Evolutionary conservation across 345 rosid species (phyloP).

Genomic region (Limnanthes douglasii): DNA sequence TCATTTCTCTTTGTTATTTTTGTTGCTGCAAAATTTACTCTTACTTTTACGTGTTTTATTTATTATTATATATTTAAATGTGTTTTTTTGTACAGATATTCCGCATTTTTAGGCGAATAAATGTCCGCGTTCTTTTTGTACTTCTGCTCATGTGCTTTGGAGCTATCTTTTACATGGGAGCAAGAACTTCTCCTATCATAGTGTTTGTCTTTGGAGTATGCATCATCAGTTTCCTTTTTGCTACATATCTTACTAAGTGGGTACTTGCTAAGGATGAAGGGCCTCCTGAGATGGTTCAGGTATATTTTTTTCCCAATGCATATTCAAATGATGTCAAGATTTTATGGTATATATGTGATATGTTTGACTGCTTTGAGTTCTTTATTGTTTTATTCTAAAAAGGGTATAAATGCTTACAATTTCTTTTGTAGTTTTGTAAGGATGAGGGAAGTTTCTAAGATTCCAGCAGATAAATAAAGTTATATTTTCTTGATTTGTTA

Average conservation of each 20-base stretch:
- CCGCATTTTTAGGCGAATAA: slow-evolving; percentile 62
- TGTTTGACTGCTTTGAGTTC: too few species aligned
- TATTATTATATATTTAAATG: background rate
- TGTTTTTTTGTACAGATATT: slow-evolving; percentile 43
- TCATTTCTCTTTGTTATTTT: background rate
- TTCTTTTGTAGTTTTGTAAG: too few species aligned
- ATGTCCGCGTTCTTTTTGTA: slow-evolving; percentile 62
- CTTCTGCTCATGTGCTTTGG: slow-evolving; percentile 59
- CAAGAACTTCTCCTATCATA: slow-evolving; percentile 79
- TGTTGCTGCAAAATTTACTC: background rate
- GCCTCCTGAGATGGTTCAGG: slow-evolving; percentile 96
- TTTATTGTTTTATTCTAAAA: slow-evolving; percentile 3
- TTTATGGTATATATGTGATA: slow-evolving; percentile 3
- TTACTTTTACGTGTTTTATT: background rate
- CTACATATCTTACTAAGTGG: slow-evolving; percentile 83
- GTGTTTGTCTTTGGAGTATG: slow-evolving; percentile 86
- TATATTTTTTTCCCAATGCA: slow-evolving; percentile 10
- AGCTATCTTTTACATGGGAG: slow-evolving; percentile 73
- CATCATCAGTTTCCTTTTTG: slow-evolving; percentile 61
- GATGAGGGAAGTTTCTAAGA: too few species aligned
- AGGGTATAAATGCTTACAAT: too few species aligned
- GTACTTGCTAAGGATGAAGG: slow-evolving; percentile 98
- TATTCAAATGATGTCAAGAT: too few species aligned
- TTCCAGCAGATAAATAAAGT: too few species aligned
- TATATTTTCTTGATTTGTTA: too few species aligned